phyloP scores from a whole-genome alignment of 345 rosid species.

The Lumnitzera racemosa region DNA sequence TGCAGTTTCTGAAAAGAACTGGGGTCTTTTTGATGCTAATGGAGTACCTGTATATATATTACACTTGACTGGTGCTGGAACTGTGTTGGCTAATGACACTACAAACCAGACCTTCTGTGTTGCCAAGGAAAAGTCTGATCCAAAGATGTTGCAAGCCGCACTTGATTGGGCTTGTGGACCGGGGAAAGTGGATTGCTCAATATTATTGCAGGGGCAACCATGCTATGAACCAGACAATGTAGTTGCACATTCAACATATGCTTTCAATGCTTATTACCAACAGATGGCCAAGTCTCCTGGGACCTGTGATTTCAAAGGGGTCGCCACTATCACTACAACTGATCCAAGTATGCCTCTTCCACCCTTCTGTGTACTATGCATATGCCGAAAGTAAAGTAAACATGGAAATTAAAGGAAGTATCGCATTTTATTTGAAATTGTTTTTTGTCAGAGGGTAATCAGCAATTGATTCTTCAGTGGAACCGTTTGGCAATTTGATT shows the following conservation, averaged over 20 bases:
- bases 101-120: constrained; percentile 92
- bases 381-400: neutral
- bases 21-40: constrained; percentile 81
- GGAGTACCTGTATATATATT: constrained; percentile 63
- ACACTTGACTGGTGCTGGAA: constrained; percentile 81
- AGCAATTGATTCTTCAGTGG: too few relatives aligned
- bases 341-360: constrained; percentile 67
- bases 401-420: neutral
- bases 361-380: neutral
- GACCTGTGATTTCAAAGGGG: constrained; percentile 94
- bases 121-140: constrained; percentile 63
- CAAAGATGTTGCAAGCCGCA: constrained; percentile 92
- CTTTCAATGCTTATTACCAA: constrained; percentile 90
- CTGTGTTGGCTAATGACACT: constrained; percentile 82
- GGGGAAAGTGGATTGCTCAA: constrained; percentile 87
- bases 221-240: constrained; percentile 87
- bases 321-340: constrained; percentile 73
- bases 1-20: constrained; percentile 69
- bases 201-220: constrained; percentile 64
- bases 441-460: neutral
- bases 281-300: constrained; percentile 62
- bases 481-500: too few relatives aligned
- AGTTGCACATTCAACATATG: constrained; percentile 67
- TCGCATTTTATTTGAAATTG: neutral
- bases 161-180: constrained; percentile 99